These are phyloP conservation scores for Pichia californica DNA, from an alignment of 805 yeast species.

Conservation along the genomic window DNA sequence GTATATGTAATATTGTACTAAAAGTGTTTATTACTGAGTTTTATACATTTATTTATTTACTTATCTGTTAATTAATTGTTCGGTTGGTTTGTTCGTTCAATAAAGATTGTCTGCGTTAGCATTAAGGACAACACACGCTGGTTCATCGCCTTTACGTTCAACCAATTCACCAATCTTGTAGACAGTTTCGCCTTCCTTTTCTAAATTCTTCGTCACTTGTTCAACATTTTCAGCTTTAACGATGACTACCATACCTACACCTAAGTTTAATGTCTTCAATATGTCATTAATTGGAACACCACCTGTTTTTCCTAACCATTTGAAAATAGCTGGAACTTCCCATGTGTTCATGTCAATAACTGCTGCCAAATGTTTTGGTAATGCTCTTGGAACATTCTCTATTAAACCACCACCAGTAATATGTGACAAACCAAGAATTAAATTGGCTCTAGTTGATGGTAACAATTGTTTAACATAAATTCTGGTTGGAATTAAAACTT, in stretches of 20 bases:
- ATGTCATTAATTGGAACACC: conserved; percentile 81
- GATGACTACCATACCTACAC: conserved; percentile 93
- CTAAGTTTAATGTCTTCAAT: conserved; percentile 88
- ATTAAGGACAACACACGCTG: conserved; percentile 57
- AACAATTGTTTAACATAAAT: conserved; percentile 90
- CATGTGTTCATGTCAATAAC: conserved; percentile 70
- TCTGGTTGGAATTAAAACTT: conserved; percentile 81
- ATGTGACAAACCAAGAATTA: conserved; percentile 85
- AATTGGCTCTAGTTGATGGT: conserved; percentile 59
- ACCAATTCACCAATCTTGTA: conserved; percentile 59
- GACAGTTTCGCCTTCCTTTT: conserved; percentile 67
- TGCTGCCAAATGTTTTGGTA: conserved; percentile 78
- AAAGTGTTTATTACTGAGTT: too few species aligned
- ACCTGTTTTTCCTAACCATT: conserved; percentile 91
- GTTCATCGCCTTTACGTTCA: conserved; percentile 37
- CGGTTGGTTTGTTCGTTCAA: too few species aligned
- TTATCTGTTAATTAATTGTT: not conserved
- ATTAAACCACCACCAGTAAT: conserved; percentile 98
- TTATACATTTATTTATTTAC: not conserved
- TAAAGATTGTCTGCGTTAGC: conserved; percentile 37
- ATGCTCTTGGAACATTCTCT: conserved; percentile 92
- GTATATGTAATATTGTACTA: too few species aligned
- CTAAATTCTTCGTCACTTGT: conserved; percentile 45
- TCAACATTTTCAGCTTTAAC: conserved; percentile 65
- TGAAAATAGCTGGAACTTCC: conserved; percentile 84